phyloP scores from a whole-genome alignment of 192 early-diverging fungal genomes.

The Coemansia sp. region DNA sequence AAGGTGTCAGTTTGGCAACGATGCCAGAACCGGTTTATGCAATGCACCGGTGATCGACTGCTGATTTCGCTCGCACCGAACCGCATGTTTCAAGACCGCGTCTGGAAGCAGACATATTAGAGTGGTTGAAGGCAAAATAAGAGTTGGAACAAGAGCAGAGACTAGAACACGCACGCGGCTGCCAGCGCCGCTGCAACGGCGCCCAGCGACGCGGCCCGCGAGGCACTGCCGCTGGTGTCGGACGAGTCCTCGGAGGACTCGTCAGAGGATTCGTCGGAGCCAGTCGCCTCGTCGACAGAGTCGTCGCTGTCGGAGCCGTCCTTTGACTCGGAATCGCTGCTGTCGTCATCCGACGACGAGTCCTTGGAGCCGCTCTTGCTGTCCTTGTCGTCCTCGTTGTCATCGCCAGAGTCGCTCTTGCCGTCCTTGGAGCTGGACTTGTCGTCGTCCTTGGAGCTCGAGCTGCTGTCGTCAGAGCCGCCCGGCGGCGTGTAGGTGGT shows the following conservation, averaged over 20 bases:
- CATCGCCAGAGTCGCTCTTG: not conserved
- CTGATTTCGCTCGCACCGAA: not conserved
- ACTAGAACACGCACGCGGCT: slow-evolving; percentile 30
- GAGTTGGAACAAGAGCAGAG: not conserved
- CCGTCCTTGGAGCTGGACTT: slow-evolving; percentile 5
- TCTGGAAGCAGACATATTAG: no score
- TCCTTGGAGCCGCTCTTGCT: not conserved
- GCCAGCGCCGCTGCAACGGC: slow-evolving; percentile 27
- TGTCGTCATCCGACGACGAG: not conserved
- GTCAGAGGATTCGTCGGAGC: slow-evolving; percentile 1
- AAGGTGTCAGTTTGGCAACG: no score
- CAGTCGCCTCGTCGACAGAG: slow-evolving; percentile 7
- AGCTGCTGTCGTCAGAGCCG: slow-evolving; percentile 24
- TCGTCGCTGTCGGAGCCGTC: not conserved
- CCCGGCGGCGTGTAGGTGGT: slow-evolving; percentile 42
- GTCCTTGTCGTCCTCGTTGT: not conserved
- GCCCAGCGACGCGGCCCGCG: slow-evolving; percentile 21
- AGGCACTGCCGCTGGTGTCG: slow-evolving; percentile 16
- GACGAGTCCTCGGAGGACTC: not conserved
- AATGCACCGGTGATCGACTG: not conserved
- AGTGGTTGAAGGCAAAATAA: no score
- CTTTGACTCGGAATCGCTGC: not conserved
- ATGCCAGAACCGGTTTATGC: not conserved
- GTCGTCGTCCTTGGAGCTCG: not conserved
- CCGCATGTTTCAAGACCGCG: not conserved